These are phyloP conservation scores for Lactarius hengduanensis DNA, from an alignment of 768 basidiomycete genomes.

Conservation along the genomic window DNA sequence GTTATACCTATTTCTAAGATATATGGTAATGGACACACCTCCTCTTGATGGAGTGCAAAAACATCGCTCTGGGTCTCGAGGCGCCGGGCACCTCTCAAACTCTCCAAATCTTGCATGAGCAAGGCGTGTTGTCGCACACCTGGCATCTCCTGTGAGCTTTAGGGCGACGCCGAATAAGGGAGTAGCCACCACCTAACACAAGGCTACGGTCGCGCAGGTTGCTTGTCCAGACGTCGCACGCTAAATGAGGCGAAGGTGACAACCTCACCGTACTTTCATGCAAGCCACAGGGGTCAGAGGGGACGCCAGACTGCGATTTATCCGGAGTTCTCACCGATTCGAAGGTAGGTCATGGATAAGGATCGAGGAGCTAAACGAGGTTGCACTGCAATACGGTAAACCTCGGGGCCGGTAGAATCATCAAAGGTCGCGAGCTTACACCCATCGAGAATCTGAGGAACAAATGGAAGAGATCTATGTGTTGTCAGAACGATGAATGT, in stretches of 20 bases:
- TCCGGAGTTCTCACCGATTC: slow-evolving; percentile 11
- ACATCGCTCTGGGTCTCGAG: slow-evolving; percentile 62
- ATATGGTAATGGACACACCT: slow-evolving; percentile 38
- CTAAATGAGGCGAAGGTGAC: slow-evolving; percentile 12
- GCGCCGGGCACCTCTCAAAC: slow-evolving; percentile 36
- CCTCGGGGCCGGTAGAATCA: background rate
- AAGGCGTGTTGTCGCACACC: slow-evolving; percentile 55
- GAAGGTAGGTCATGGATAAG: slow-evolving; percentile 17
- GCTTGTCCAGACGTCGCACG: slow-evolving; percentile 58
- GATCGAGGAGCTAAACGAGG: slow-evolving; percentile 26
- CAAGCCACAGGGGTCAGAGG: background rate
- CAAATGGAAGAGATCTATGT: slow-evolving; percentile 29
- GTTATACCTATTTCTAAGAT: background rate
- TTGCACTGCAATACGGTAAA: slow-evolving; percentile 23
- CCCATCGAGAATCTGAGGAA: slow-evolving; percentile 24
- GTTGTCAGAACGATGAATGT: slow-evolving; percentile 1
- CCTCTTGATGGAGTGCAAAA: slow-evolving; percentile 53
- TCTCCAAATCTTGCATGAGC: slow-evolving; percentile 51
- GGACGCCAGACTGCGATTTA: background rate
- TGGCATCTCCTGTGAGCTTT: slow-evolving; percentile 32
- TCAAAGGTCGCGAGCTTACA: slow-evolving; percentile 19
- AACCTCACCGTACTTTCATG: slow-evolving; percentile 10
- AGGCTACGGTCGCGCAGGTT: slow-evolving; percentile 50
- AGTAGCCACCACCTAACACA: slow-evolving; percentile 48
- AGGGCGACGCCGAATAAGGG: background rate